Evolutionary conservation across 164 flowering plant species (phyloP), one percentile per base, ranked within the genome.

Genomic region (Pachysandra terminalis): DNA sequence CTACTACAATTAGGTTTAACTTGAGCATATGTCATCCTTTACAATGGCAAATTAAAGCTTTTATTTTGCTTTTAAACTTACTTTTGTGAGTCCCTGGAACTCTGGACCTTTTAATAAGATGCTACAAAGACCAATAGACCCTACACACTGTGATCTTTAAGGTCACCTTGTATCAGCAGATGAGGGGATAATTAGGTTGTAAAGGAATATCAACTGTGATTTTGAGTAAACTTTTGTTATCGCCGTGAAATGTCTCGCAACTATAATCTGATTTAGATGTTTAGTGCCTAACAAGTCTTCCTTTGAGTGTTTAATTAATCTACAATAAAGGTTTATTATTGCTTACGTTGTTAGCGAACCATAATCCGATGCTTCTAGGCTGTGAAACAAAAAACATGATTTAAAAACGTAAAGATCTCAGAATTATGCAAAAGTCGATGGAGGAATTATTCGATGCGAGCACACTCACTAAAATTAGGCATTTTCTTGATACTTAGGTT

Each of bases 21-120:
- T 60, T 55, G 40, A 45, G 25, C 28, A 14, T 53, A 28, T 78
- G 76, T 74, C 76, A 58, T 64, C 69, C 54, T 56, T 19, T 51
- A 56, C 40, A 59, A 68, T 13, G 24, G 65, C 73, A 71, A n/a
- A n/a, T n/a, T n/a, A n/a, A 74, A 70, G 68, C 54, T 54, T 65
- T 64, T n/a, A n/a, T n/a, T n/a, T n/a, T 60, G 28, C 41, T 28
- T 6, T 66, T 64, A 59, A 63, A 63, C 41, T 63, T 63, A 41
- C 49, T 58, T 49, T 71, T 51, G 49, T 22, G 12, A 35, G 26
- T 27, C 51, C 35, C 32, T 48, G 16, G 55, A 17, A 27, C 58
- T 56, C 49, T n/a, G 45, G 62, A 61, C 51, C 9, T 25, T 19
- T 19, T 19, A 22, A 61, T 19, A 21, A 35, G 63, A 35, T 32